Evolutionary conservation across 306 rosid species (phyloP).

Genomic region (Purshia tridentata): DNA sequence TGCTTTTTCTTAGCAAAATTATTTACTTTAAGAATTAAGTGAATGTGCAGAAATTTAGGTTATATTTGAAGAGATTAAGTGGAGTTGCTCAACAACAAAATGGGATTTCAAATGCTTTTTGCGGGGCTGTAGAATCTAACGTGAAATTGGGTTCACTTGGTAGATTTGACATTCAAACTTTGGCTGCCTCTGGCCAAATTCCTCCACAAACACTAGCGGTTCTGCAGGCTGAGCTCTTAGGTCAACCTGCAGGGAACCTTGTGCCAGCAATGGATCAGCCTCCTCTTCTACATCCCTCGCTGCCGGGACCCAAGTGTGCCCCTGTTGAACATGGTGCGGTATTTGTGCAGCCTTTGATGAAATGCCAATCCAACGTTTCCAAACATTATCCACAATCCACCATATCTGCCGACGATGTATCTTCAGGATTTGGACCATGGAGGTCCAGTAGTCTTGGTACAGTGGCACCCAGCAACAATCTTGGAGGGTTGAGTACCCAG

Average conservation of each 20-base stretch:
- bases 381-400: constrained; percentile 43
- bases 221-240: constrained; percentile 72
- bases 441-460: constrained; percentile 37
- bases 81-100: constrained; percentile 60
- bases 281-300: constrained; percentile 49
- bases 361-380: constrained; percentile 41
- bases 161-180: constrained; percentile 46
- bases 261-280: constrained; percentile 44
- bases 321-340: constrained; percentile 45
- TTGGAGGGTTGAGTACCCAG: constrained; percentile 40
- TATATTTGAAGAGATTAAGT: constrained; percentile 62
- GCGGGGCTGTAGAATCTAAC: constrained; percentile 52
- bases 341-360: constrained; percentile 48
- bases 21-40: neutral
- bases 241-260: constrained; percentile 47
- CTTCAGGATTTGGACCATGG: constrained; percentile 56
- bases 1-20: neutral
- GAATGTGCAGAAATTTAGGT: constrained; percentile 55
- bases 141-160: constrained; percentile 51
- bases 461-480: constrained; percentile 34
- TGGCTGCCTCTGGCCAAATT: constrained; percentile 70
- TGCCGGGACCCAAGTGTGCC: constrained; percentile 40
- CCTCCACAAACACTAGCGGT: constrained; percentile 72
- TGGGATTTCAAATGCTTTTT: constrained; percentile 52
- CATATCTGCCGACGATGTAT: constrained; percentile 40